These are phyloP conservation scores for Cutaneotrichosporon cavernicola DNA, from an alignment of 1,284 basidiomycete species.

Conservation along the genomic window DNA sequence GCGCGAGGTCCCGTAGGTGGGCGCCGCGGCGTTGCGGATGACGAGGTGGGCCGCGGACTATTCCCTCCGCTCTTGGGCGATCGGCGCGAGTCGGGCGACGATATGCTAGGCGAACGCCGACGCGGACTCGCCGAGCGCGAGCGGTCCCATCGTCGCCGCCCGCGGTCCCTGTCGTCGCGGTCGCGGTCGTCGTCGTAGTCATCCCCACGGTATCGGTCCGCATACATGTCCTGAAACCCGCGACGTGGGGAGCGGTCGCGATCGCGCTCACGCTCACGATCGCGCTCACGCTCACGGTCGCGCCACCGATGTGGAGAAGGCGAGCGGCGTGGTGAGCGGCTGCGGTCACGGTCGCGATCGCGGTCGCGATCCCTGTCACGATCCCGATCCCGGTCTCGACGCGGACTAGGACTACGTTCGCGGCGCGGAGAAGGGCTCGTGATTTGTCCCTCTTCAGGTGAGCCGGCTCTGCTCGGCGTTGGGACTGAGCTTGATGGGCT, in stretches of 20 bases:
- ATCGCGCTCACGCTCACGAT: not conserved
- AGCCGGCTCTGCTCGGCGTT: slow-evolving; percentile 25
- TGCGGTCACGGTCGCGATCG: slow-evolving; percentile 12
- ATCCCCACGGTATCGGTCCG: slow-evolving; percentile 8
- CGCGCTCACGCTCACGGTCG: not conserved
- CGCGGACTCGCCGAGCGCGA: not conserved
- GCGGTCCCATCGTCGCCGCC: not conserved
- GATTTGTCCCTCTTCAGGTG: slow-evolving; percentile 49
- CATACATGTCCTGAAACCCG: not conserved
- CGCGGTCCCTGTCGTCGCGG: not conserved
- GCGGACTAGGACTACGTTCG: slow-evolving; percentile 7
- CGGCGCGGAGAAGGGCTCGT: slow-evolving; percentile 29
- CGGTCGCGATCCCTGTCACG: slow-evolving; percentile 12
- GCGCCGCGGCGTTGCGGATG: slow-evolving; percentile 21
- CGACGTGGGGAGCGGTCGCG: not conserved
- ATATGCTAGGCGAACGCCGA: not conserved
- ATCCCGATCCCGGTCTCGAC: slow-evolving; percentile 12
- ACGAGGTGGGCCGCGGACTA: slow-evolving; percentile 22
- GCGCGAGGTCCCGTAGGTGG: slow-evolving; percentile 33
- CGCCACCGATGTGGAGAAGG: not conserved
- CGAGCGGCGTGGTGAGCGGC: not conserved
- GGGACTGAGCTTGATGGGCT: slow-evolving; percentile 5
- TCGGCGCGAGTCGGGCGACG: not conserved
- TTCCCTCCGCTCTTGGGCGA: slow-evolving; percentile 1
- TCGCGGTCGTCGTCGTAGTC: slow-evolving; percentile 6